These are phyloP conservation scores for Aureococcus anophagefferens DNA, from an alignment of 108 stramenopile species.

Conservation along the genomic window DNA sequence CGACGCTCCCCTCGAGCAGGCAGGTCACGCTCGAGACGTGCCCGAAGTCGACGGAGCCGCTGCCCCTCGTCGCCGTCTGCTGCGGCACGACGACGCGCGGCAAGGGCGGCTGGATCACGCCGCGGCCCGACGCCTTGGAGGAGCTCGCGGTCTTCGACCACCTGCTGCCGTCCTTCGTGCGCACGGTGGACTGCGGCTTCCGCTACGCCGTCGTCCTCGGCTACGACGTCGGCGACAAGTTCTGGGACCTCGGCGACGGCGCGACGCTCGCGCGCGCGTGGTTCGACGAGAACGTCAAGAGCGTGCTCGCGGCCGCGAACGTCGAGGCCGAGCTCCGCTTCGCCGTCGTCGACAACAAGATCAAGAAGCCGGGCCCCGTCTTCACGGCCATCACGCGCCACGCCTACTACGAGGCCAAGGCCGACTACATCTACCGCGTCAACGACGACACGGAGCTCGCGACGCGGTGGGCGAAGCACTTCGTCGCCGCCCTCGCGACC, in stretches of 20 bases:
- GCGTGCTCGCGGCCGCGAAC: conserved; percentile 20
- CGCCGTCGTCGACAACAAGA: conserved; percentile 31
- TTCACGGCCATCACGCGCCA: conserved; percentile 37
- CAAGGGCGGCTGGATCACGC: not conserved
- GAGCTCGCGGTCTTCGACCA: conserved; percentile 17
- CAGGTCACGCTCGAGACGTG: not conserved
- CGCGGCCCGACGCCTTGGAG: not conserved
- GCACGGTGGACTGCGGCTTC: conserved; percentile 42
- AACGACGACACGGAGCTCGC: conserved; percentile 45
- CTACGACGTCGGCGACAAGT: conserved; percentile 37
- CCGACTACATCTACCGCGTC: conserved; percentile 40
- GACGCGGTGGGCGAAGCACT: conserved; percentile 18
- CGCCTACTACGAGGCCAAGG: conserved; percentile 21
- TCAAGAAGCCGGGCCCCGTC: conserved; percentile 43
- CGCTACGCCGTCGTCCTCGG: conserved; percentile 32
- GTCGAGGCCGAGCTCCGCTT: conserved; percentile 16
- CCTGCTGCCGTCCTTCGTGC: conserved; percentile 34
- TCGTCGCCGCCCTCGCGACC: conserved; percentile 3
- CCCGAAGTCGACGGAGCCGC: not conserved
- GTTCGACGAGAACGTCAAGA: conserved; percentile 23
- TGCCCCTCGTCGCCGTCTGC: not conserved
- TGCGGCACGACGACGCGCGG: not conserved
- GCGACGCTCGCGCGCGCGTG: conserved; percentile 5
- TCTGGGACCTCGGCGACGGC: conserved; percentile 26
- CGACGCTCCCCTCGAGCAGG: not conserved